A percentile compares a stretch with the other conserved stretches of the same genome.
Evolutionary conservation across 805 yeast species (phyloP).

Genomic region (Debaryomyces maramus): DNA sequence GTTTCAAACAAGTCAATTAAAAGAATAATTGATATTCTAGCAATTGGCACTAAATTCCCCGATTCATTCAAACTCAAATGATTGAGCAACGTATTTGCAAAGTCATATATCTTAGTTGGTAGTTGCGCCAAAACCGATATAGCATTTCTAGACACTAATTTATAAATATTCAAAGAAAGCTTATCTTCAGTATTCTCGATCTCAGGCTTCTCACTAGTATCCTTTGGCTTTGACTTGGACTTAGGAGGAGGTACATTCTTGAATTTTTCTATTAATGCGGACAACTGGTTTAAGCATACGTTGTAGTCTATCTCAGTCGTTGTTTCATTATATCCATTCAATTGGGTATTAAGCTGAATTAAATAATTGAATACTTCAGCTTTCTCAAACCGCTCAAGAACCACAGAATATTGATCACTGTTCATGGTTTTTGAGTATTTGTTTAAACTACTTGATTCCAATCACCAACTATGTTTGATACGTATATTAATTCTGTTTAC

Average conservation of each 20-base stretch:
- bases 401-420: constrained; percentile 5
- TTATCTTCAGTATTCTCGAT: constrained; percentile 1
- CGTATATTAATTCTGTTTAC: constrained; percentile 1
- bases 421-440: neutral
- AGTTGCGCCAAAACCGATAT: constrained; percentile 26
- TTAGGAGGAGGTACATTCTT: constrained; percentile 12
- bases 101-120: constrained; percentile 38
- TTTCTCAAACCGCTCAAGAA: constrained; percentile 16
- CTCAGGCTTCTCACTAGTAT: neutral
- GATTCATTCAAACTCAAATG: constrained; percentile 20
- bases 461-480: neutral
- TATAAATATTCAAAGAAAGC: constrained; percentile 20
- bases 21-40: constrained; percentile 28
- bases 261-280: constrained; percentile 25
- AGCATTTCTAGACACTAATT: constrained; percentile 30
- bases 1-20: constrained; percentile 39
- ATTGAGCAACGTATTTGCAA: constrained; percentile 35
- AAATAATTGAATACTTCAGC: constrained; percentile 21
- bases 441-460: neutral
- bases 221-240: neutral
- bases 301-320: constrained; percentile 15
- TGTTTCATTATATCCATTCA: constrained; percentile 9
- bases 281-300: constrained; percentile 21
- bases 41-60: constrained; percentile 16
- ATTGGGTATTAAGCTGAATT: constrained; percentile 18